Evolutionary conservation across 768 basidiomycete genomes (phyloP).

Genomic region (Trametopsis cervina): DNA sequence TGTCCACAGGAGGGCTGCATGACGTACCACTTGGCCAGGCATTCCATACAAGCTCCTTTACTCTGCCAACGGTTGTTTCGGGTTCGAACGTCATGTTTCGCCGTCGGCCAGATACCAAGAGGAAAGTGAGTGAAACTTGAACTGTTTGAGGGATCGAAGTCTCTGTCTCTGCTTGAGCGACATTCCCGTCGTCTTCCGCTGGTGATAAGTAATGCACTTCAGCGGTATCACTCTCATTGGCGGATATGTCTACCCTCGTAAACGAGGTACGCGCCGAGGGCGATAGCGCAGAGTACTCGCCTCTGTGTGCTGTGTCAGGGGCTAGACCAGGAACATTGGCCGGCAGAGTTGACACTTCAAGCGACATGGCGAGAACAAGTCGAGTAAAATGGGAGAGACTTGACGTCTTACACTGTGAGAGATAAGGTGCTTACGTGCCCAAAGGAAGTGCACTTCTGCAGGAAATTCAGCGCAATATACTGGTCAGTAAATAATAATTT

Average conservation of each 20-base stretch:
- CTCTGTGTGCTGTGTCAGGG: no score
- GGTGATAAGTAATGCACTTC: no score
- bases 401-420: no score
- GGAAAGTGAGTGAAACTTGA: constrained; percentile 61
- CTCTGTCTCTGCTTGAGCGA: constrained; percentile 2
- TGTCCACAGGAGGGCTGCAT: no score
- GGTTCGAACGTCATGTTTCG: constrained; percentile 72
- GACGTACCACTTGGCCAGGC: constrained; percentile 69
- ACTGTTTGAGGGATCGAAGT: constrained; percentile 47
- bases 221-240: constrained; percentile 6
- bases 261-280: constrained; percentile 47
- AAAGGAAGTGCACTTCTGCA: no score
- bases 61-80: constrained; percentile 64
- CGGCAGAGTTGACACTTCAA: no score
- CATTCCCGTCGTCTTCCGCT: constrained; percentile 1
- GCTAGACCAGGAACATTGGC: no score
- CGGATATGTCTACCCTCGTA: constrained; percentile 38
- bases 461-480: no score
- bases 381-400: no score
- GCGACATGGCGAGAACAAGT: no score
- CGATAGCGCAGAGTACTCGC: constrained; percentile 20
- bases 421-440: no score
- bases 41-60: constrained; percentile 82
- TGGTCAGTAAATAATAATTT: no score
- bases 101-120: constrained; percentile 62